Base-by-base conservation (phyloP, 78 protist genomes). In the Dictyostelium intermedium region DNA sequence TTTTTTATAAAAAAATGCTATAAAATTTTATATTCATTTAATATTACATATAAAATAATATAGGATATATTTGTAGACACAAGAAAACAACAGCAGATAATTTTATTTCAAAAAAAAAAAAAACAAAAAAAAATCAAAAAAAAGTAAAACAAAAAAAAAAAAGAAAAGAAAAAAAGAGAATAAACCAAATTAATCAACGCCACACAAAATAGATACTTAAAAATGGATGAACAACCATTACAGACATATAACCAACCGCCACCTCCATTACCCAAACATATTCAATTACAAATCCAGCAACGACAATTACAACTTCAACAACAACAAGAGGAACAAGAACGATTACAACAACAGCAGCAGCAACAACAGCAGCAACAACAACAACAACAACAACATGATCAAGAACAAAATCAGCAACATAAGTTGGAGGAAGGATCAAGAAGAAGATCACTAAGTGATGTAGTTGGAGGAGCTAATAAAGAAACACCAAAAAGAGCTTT, bases 401-500 rank as follows among this genome's bases (percentile, higher is more conserved):
- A 78, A 43, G 8, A 10, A 74, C 7, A 74, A 5, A n/a, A 2
- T 41, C 60, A 79, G 30, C 76, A 30, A 72, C 43, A 72, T 34
- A 72, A 30, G 34, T 72, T 72, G 34, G 79, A 72, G 4, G 79
- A 72, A 18, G 45, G 45, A 5, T 72, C 79, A 72, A 72, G 79
- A 72, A 72, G 35, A 34, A 72, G 79, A 34, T 72, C 79, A 72
- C 16, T 72, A 16, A 85, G 45, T 78, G 77, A 85, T 27, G 47
- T 43, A 2, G 74, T 35, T 7, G 35, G 32, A 43, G 53, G 37
- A n/a, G 56, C 9, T 30, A 80, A 53, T 30, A 78, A 78, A 60
- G 85, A 76, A 11, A 27, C 86, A 18, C 47, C 77, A 32, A 89
- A 89, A 50, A 83, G 94, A 56, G 84, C 94, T 45, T 89, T 89